A percentile compares a stretch with the other conserved stretches of the same genome.
Conservation (phyloP, 2,329 filamentous ascomycete species). For the Beauveria caledonica region DNA sequence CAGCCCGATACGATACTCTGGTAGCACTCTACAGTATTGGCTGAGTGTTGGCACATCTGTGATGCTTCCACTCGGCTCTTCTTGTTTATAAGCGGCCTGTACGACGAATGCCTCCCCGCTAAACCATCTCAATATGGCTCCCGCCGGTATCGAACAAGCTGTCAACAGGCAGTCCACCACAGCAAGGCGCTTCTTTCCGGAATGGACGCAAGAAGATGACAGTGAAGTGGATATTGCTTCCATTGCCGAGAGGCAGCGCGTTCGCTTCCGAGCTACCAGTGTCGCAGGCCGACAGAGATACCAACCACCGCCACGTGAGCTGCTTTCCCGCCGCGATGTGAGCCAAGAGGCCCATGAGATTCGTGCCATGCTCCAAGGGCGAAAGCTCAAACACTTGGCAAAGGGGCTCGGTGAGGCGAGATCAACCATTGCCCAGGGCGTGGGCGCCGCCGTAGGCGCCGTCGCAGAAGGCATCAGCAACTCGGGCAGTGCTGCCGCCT, state of each 20-base stretch:
- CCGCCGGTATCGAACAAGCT: constrained; percentile 1
- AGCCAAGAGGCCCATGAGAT: constrained; percentile 5
- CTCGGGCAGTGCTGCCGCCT: background rate
- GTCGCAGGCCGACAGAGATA: background rate
- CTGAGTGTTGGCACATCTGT: constrained; percentile 1
- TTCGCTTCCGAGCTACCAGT: constrained; percentile 5
- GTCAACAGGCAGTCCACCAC: background rate
- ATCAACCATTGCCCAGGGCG: background rate
- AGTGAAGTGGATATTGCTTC: constrained; percentile 9
- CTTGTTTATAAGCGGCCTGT: background rate
- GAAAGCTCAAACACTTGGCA: background rate
- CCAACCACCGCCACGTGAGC: background rate
- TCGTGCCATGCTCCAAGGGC: background rate
- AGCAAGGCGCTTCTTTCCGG: background rate
- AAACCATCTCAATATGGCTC: background rate
- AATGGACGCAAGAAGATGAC: constrained; percentile 8
- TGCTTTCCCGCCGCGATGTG: background rate
- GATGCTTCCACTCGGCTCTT: background rate
- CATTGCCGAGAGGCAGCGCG: background rate
- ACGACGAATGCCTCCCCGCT: background rate
- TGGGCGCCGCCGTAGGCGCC: background rate
- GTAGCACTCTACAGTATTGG: background rate
- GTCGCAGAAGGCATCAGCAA: background rate
- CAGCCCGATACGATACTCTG: background rate
- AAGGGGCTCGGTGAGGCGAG: background rate